Base-by-base conservation (phyloP, 2,329 filamentous ascomycete genomes). In the Cladosporium velox region DNA sequence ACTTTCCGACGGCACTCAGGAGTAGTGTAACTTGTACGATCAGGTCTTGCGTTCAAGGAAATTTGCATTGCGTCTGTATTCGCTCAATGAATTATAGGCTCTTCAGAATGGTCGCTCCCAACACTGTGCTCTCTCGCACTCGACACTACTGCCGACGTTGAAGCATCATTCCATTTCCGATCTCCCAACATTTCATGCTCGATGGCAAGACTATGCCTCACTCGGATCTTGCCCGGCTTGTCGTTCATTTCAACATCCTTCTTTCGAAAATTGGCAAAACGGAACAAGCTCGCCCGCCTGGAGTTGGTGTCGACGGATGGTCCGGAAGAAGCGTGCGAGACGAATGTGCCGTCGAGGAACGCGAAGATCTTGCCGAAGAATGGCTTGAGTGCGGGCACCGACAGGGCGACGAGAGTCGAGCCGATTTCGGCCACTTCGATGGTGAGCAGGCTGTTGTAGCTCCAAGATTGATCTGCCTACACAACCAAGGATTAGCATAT, bases 391-490 rank as follows among this genome's bases (percentile, higher is more conserved):
- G 82, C 83, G 0, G 84, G 83, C 0, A 85, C 76, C 0, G 83
- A 85, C 1, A 85, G 77, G 1, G 83, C 82, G 47, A 85, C 80
- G 28, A 85, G 70, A 0, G 84, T 85, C 1, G 79, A 78, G 4
- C 82, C 83, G 24, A 85, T 82, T 49, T 85, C 83, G 1, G 83
- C 79, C 2, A 80, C 80, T 71, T 85, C 83, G 4, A 85, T 78
- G 3, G 75, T 81, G 4, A 85, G 73, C 76, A 85, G 79, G 0
- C 83, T 80, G 62, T 83, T 80, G 70, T 85, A 85, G 28, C 77
- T 76, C 83, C 84, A 85, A 18, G 82, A 84, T 73, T 76, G 75
- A 69, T 85, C 83, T 2, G 75, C 52, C 59, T 62, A n/a, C 14
- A n/a, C 14, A 14, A n/a, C 18, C 4, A 18, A 52, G 3, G n/a